Conservation (phyloP, 208 protist species). For the Wallacemonas sp. region DNA sequence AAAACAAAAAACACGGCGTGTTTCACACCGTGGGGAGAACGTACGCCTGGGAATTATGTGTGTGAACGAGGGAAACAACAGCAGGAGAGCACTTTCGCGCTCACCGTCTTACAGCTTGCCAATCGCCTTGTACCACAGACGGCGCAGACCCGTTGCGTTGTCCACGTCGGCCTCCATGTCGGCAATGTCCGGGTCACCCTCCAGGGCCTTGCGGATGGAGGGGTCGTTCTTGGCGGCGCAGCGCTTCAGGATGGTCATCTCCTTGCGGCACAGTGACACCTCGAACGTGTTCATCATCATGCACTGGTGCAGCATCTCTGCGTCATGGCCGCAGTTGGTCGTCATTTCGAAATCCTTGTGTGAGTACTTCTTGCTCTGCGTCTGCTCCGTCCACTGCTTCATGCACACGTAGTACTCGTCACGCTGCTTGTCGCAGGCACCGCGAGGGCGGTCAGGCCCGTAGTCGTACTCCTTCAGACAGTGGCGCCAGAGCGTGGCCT, state of each 20-base stretch:
- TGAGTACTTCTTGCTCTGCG: constrained; percentile 48
- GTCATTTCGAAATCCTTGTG: constrained; percentile 66
- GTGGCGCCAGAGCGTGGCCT: constrained; percentile 77
- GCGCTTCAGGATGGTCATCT: constrained; percentile 79
- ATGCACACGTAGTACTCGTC: constrained; percentile 78
- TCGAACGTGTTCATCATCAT: constrained; percentile 93
- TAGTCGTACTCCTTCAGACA: constrained; percentile 90
- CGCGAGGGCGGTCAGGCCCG: constrained; percentile 65
- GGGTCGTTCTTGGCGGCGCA: constrained; percentile 63
- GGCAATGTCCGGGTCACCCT: constrained; percentile 55
- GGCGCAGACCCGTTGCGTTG: constrained; percentile 53
- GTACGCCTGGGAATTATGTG: background rate
- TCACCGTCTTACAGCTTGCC: constrained; percentile 60
- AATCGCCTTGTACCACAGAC: constrained; percentile 83
- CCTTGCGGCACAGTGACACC: constrained; percentile 62
- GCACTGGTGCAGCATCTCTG: constrained; percentile 84
- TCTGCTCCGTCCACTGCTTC: constrained; percentile 62
- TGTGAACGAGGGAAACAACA: no score
- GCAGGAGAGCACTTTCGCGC: background rate
- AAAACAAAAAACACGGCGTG: no score
- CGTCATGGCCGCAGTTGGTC: constrained; percentile 56
- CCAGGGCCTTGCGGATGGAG: constrained; percentile 50
- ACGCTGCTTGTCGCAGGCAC: constrained; percentile 74
- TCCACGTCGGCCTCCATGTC: constrained; percentile 43
- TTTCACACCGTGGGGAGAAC: background rate